These are phyloP conservation scores for Strigomonas oncopelti DNA, from an alignment of 208 protist species.

Conservation along the genomic window DNA sequence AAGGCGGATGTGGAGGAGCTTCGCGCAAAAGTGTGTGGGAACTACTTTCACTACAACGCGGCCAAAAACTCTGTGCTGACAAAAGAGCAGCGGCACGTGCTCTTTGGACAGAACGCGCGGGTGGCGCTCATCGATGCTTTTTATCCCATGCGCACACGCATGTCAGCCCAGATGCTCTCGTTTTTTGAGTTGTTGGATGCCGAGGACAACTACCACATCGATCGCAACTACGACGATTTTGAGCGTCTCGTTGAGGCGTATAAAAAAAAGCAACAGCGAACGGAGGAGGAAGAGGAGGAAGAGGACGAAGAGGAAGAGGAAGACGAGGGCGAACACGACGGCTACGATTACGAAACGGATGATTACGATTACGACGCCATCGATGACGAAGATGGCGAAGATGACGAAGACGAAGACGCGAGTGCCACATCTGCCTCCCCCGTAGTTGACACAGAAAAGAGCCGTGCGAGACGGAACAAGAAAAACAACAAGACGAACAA, in stretches of 20 bases:
- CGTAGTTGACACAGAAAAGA: too few species aligned
- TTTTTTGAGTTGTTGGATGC: constrained; percentile 1
- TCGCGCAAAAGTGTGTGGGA: background rate
- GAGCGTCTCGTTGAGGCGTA: background rate
- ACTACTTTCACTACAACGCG: constrained; percentile 4
- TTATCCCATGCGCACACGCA: constrained; percentile 19
- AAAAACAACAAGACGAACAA: too few species aligned
- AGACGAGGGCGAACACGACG: constrained; percentile 3
- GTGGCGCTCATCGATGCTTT: constrained; percentile 33
- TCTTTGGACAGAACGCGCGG: constrained; percentile 16
- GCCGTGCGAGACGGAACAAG: too few species aligned
- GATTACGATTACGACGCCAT: too few species aligned
- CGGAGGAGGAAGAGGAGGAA: constrained; percentile 6
- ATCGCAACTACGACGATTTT: background rate
- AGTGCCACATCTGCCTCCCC: too few species aligned
- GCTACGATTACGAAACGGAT: background rate
- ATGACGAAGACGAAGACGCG: too few species aligned
- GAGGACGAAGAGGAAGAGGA: background rate
- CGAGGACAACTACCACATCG: background rate
- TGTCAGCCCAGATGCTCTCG: constrained; percentile 11
- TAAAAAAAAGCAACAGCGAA: constrained; percentile 6
- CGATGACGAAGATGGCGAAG: too few species aligned
- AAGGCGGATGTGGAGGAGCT: background rate
- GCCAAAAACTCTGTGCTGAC: background rate
- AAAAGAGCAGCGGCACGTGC: constrained; percentile 13